Percentiles rank a stretch among this genome's conserved stretches.
Evolutionary conservation across 352 stramenopile species (phyloP).

Genomic region (Phytophthora podocarpi): DNA sequence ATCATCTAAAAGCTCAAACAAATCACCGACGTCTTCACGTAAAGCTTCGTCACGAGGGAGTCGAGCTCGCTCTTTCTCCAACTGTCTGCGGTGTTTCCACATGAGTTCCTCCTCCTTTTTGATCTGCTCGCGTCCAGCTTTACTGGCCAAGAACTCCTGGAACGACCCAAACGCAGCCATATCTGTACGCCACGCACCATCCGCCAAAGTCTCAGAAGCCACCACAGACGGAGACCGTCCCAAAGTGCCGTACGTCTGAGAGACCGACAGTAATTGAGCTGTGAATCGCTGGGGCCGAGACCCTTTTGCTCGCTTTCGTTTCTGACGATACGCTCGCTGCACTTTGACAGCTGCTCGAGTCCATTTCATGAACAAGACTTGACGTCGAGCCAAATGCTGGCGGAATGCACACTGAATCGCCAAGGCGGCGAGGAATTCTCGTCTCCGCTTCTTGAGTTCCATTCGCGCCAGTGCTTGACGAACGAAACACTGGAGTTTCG

Average conservation of each 20-base stretch:
- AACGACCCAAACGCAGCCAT: slow-evolving; percentile 72
- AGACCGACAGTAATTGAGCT: slow-evolving; percentile 50
- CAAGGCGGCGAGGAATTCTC: slow-evolving; percentile 42
- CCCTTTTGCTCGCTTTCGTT: slow-evolving; percentile 45
- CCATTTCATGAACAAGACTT: slow-evolving; percentile 52
- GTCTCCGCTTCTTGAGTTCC: slow-evolving; percentile 31
- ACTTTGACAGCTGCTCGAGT: slow-evolving; percentile 52
- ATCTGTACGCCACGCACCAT: slow-evolving; percentile 40
- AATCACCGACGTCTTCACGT: slow-evolving; percentile 57
- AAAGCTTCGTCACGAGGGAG: slow-evolving; percentile 46
- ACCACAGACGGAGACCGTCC: neutral
- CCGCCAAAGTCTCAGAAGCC: neutral
- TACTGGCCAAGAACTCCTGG: slow-evolving; percentile 54
- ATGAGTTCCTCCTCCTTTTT: slow-evolving; percentile 54
- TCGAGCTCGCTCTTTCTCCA: slow-evolving; percentile 47
- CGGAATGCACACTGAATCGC: slow-evolving; percentile 74
- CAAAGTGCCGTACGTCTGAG: slow-evolving; percentile 45
- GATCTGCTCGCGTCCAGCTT: slow-evolving; percentile 53
- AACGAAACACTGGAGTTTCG: slow-evolving; percentile 51
- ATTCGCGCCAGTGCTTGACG: slow-evolving; percentile 35
- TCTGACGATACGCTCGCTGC: slow-evolving; percentile 65
- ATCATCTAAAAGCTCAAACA: slow-evolving; percentile 79
- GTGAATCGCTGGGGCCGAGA: slow-evolving; percentile 45
- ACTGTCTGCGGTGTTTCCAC: slow-evolving; percentile 32
- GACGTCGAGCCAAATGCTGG: slow-evolving; percentile 64